Conservation (phyloP, 208 protist genomes). For the Jaenimonas drosophilae region DNA sequence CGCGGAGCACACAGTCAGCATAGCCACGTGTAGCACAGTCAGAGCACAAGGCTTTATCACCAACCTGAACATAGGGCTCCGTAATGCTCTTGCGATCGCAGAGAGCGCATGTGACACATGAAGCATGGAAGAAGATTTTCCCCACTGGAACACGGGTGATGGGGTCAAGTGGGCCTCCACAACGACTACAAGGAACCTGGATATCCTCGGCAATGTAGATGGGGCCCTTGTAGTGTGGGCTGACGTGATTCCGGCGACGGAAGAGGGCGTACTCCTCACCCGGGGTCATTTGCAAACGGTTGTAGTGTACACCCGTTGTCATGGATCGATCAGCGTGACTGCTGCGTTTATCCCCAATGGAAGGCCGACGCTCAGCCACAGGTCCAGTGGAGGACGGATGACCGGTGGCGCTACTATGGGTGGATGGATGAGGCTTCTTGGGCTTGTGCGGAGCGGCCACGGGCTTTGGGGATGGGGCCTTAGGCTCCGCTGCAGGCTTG, state of each 20-base stretch:
- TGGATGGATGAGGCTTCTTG: too few relatives aligned
- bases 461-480: too few relatives aligned
- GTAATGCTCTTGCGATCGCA: constrained; percentile 32
- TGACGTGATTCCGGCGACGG: constrained; percentile 28
- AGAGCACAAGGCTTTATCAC: constrained; percentile 22
- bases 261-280: constrained; percentile 47
- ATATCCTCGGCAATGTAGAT: constrained; percentile 69
- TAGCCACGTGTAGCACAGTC: constrained; percentile 11
- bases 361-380: too few relatives aligned
- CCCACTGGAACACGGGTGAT: constrained; percentile 64
- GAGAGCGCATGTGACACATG: constrained; percentile 53
- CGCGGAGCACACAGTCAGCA: constrained; percentile 11
- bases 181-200: constrained; percentile 43
- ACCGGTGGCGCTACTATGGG: too few relatives aligned
- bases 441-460: too few relatives aligned
- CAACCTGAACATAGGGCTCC: constrained; percentile 40
- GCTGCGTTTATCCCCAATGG: too few relatives aligned
- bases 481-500: too few relatives aligned
- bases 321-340: constrained; percentile 1
- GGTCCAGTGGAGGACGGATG: too few relatives aligned
- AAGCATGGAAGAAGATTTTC: constrained; percentile 61
- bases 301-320: constrained; percentile 17
- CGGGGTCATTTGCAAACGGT: constrained; percentile 34
- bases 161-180: constrained; percentile 62
- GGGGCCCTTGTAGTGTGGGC: constrained; percentile 38